These are phyloP conservation scores for Neurospora sp. DNA, from an alignment of 2,329 filamentous ascomycete genomes.

Conservation along the genomic window DNA sequence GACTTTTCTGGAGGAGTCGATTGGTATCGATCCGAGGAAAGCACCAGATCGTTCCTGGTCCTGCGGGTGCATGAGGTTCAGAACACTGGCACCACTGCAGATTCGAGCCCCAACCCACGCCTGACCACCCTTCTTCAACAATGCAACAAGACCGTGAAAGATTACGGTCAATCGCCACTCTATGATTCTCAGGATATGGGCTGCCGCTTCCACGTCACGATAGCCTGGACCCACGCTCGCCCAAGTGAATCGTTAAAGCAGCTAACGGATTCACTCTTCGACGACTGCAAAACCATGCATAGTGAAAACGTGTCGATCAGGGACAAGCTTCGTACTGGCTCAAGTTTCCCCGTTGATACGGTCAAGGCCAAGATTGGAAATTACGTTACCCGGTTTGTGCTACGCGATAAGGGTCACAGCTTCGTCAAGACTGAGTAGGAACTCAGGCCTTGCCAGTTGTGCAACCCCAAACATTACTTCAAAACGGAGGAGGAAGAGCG, in stretches of 20 bases:
- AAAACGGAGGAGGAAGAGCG: not conserved
- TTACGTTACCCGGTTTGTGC: constrained; percentile 42
- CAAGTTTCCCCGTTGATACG: constrained; percentile 40
- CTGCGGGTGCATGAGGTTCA: constrained; percentile 42
- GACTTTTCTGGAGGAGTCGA: constrained; percentile 24
- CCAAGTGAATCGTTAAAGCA: constrained; percentile 35
- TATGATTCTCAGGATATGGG: constrained; percentile 38
- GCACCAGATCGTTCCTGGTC: constrained; percentile 77
- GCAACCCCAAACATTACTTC: not conserved
- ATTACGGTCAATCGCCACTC: constrained; percentile 58
- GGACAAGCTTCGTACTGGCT: not conserved
- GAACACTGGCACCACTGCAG: not conserved
- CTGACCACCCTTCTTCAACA: constrained; percentile 53
- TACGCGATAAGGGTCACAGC: not conserved
- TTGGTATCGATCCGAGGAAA: constrained; percentile 45
- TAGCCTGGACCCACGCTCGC: constrained; percentile 67
- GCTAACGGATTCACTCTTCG: constrained; percentile 26
- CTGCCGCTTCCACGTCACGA: constrained; percentile 69
- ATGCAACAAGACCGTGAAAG: constrained; percentile 54
- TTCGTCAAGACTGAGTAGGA: not conserved
- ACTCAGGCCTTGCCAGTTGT: not conserved
- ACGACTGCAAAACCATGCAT: constrained; percentile 12
- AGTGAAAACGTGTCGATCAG: constrained; percentile 28
- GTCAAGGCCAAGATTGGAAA: constrained; percentile 73
- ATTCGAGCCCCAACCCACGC: constrained; percentile 33